Conservation (phyloP, 306 rosid species). For the Hylodesmum podocarpum region DNA sequence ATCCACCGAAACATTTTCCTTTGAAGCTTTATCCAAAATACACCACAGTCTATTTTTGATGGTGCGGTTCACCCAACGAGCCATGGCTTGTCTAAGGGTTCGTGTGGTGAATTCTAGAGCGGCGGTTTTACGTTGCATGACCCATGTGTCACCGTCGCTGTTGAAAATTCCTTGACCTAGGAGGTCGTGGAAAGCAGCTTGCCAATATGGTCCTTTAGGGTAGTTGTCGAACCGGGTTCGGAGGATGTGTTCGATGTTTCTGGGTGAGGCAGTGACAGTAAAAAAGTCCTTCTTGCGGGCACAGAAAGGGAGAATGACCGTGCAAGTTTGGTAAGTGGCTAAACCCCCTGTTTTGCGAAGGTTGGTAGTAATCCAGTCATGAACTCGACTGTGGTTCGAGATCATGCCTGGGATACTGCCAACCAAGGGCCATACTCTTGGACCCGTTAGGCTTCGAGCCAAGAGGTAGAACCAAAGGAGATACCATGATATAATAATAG, state of each 20-base stretch:
- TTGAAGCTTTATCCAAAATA: conserved; percentile 68
- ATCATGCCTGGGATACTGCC: conserved; percentile 79
- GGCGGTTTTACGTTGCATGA: conserved; percentile 92
- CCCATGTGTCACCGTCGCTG: conserved; percentile 93
- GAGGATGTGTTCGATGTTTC: conserved; percentile 81
- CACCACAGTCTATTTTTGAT: conserved; percentile 77
- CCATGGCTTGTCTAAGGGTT: conserved; percentile 88
- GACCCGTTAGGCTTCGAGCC: conserved; percentile 58
- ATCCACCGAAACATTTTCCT: conserved; percentile 55
- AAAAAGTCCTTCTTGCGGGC: conserved; percentile 61
- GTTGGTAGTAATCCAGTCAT: conserved; percentile 76
- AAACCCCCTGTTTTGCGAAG: conserved; percentile 36
- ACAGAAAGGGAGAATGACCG: conserved; percentile 70
- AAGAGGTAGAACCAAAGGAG: conserved; percentile 65
- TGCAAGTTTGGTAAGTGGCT: conserved; percentile 65
- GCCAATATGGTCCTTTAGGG: conserved; percentile 90
- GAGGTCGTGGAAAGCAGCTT: conserved; percentile 84
- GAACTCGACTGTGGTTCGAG: conserved; percentile 60
- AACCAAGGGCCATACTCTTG: conserved; percentile 61
- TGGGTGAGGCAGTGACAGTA: conserved; percentile 78
- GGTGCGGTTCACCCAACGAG: conserved; percentile 91
- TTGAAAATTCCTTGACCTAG: conserved; percentile 92
- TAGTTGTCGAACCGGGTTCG: conserved; percentile 78
- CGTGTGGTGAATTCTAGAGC: conserved; percentile 91
- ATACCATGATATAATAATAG: conserved; percentile 43